phyloP scores from a whole-genome alignment of 2,329 filamentous ascomycete genomes.

The Colletotrichum phormii region DNA sequence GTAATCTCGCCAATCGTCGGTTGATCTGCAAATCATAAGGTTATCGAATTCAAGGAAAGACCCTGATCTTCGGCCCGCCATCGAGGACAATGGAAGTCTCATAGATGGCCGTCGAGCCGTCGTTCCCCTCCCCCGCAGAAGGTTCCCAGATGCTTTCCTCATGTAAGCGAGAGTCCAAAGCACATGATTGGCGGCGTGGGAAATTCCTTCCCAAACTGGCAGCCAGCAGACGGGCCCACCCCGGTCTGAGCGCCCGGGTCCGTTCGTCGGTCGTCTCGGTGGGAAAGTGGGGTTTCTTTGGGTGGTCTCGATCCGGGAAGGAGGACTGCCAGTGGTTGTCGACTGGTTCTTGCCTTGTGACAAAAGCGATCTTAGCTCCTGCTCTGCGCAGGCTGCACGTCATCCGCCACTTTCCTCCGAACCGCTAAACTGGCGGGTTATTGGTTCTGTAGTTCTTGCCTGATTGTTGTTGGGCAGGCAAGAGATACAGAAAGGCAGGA shows the following conservation, averaged over 20 bases:
- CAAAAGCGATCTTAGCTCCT: background rate
- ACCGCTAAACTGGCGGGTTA: background rate
- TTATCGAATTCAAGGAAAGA: slow-evolving; percentile 1
- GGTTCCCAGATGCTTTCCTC: background rate
- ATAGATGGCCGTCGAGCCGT: background rate
- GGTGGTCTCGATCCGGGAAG: background rate
- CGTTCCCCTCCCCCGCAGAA: slow-evolving; percentile 15
- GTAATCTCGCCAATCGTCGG: background rate
- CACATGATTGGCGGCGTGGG: slow-evolving; percentile 2
- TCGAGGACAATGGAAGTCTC: background rate
- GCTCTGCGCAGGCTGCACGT: background rate
- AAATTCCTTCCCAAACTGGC: slow-evolving; percentile 22
- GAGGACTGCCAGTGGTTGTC: background rate
- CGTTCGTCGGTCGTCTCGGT: slow-evolving; percentile 3
- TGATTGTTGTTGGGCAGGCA: background rate
- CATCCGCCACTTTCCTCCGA: slow-evolving; percentile 20
- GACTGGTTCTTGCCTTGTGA: background rate
- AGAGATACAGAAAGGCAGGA: background rate
- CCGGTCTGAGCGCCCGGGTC: slow-evolving; percentile 27
- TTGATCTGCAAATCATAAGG: background rate
- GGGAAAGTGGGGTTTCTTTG: slow-evolving; percentile 24
- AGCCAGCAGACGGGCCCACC: slow-evolving; percentile 21
- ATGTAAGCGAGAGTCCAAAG: background rate
- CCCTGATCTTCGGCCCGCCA: slow-evolving; percentile 7
- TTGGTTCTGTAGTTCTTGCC: background rate